Evolutionary conservation across 176 grass and related monocot genomes (phyloP).

Genomic region (Musa troglodytarum): DNA sequence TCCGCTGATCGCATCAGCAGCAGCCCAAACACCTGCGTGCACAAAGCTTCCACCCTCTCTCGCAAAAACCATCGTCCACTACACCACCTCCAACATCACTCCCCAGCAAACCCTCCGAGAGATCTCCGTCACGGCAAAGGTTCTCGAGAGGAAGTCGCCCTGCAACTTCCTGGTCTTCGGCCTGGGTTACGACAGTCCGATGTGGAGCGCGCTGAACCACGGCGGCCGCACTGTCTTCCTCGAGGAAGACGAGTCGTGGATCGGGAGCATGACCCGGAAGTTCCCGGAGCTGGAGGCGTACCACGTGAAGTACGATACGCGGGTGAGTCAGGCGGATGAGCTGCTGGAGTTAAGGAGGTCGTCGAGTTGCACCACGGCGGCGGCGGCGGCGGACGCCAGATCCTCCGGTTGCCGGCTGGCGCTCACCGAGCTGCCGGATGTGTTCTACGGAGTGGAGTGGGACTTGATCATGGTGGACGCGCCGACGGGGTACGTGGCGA

Average conservation of each 20-base stretch:
- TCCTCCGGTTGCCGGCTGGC: neutral
- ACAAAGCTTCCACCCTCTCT: neutral
- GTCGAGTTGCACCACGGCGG: neutral
- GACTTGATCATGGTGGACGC: constrained; percentile 1
- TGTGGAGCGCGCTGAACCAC: neutral
- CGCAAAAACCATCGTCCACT: neutral
- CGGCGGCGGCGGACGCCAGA: neutral
- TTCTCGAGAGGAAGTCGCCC: neutral
- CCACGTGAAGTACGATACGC: neutral
- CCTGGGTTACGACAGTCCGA: neutral
- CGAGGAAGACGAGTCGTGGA: neutral
- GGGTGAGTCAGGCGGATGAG: neutral
- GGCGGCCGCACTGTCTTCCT: neutral
- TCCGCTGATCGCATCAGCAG: neutral
- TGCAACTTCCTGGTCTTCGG: constrained; percentile 3
- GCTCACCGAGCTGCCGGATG: neutral
- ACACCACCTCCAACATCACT: neutral
- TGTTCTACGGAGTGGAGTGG: neutral
- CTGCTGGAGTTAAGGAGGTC: neutral
- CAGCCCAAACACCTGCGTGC: neutral
- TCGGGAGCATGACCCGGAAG: neutral
- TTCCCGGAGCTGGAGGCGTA: neutral
- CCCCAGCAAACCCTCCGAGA: neutral
- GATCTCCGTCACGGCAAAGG: neutral
- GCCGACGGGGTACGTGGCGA: neutral